A percentile compares a stretch with the other conserved stretches of the same genome.
Evolutionary conservation across 805 yeast species (phyloP).

Genomic region (Ogataea parapolymorpha): DNA sequence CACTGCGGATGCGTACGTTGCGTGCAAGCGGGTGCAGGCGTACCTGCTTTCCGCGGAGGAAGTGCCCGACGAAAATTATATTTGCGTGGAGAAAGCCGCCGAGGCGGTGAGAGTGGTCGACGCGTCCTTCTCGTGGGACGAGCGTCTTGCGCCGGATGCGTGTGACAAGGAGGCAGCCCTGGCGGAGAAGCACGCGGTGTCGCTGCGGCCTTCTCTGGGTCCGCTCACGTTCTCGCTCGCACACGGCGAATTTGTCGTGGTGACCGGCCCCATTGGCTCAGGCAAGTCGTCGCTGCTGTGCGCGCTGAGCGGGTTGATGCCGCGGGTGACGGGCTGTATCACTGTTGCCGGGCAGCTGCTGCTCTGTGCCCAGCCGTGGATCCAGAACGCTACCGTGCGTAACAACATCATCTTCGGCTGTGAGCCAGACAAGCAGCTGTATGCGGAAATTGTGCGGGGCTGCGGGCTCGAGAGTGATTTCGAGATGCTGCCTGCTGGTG

Average conservation of each 20-base stretch:
- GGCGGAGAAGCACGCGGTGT: background rate
- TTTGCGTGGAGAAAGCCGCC: conserved; percentile 19
- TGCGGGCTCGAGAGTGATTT: conserved; percentile 71
- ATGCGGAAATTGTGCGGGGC: conserved; percentile 51
- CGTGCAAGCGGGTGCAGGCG: conserved; percentile 53
- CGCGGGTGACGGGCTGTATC: conserved; percentile 48
- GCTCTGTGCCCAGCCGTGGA: conserved; percentile 63
- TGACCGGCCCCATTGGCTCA: conserved; percentile 65
- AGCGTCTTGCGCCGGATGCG: conserved; percentile 1
- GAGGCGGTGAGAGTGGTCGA: conserved; percentile 46
- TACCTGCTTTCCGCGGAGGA: conserved; percentile 42
- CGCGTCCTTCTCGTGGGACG: conserved; percentile 69
- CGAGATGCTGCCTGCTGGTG: conserved; percentile 68
- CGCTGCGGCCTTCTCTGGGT: conserved; percentile 1
- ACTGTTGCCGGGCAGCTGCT: conserved; percentile 50
- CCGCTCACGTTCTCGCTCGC: conserved; percentile 1
- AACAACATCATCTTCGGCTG: conserved; percentile 71
- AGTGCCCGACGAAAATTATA: conserved; percentile 28
- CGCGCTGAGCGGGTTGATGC: conserved; percentile 71
- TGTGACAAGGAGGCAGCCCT: background rate
- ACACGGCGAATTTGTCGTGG: conserved; percentile 56
- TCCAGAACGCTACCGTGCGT: conserved; percentile 73
- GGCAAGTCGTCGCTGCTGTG: conserved; percentile 73
- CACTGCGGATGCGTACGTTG: conserved; percentile 63
- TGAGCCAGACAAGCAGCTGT: conserved; percentile 43